Conservation (phyloP, 305 asterid genomes). For the Fraxinus dipetala region DNA sequence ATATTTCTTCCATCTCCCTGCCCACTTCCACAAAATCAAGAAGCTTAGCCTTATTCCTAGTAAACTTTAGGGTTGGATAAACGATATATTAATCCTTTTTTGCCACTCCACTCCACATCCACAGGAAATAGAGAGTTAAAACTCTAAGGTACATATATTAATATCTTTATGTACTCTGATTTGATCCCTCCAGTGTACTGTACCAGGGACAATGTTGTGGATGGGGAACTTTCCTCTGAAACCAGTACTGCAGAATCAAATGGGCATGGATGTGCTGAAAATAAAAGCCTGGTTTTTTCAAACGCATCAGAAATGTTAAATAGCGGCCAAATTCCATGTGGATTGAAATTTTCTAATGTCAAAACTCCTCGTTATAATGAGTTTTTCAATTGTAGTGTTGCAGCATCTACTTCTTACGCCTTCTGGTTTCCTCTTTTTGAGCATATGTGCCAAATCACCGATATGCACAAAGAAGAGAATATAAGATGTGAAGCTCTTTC, state of each 20-base stretch:
- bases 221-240: slow-evolving; percentile 38
- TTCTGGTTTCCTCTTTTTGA: slow-evolving; percentile 63
- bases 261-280: slow-evolving; percentile 35
- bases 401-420: slow-evolving; percentile 41
- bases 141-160: slow-evolving; percentile 22
- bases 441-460: slow-evolving; percentile 51
- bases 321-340: slow-evolving; percentile 31
- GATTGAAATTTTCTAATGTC: slow-evolving; percentile 25
- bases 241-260: slow-evolving; percentile 27
- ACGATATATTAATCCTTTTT: not conserved
- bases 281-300: slow-evolving; percentile 30
- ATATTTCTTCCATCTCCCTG: not conserved
- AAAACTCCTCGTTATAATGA: slow-evolving; percentile 29
- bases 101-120: slow-evolving; percentile 10
- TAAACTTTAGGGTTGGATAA: not conserved
- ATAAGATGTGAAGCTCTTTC: slow-evolving; percentile 66
- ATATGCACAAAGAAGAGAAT: slow-evolving; percentile 38
- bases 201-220: slow-evolving; percentile 72
- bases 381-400: slow-evolving; percentile 26
- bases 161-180: slow-evolving; percentile 36
- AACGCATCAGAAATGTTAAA: slow-evolving; percentile 34
- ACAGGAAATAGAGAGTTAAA: slow-evolving; percentile 4
- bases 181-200: slow-evolving; percentile 48
- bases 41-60: not conserved
- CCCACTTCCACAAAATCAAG: not conserved